phyloP scores from a whole-genome alignment of 805 yeast species.

The Isabelozyma rhagii region DNA sequence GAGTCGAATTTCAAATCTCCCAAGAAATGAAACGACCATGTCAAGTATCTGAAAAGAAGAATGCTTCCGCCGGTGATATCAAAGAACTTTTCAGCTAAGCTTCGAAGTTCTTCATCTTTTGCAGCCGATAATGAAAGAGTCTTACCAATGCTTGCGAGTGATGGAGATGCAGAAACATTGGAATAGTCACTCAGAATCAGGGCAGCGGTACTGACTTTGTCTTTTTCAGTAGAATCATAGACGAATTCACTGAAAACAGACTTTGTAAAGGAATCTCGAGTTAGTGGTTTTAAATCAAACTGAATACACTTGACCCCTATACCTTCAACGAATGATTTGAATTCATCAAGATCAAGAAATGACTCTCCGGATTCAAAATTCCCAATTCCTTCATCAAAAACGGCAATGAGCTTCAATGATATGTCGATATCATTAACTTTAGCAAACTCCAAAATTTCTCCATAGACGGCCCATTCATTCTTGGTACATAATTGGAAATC shows the following conservation, averaged over 20 bases:
- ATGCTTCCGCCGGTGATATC: conserved; percentile 13
- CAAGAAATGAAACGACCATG: conserved; percentile 2
- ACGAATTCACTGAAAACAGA: not conserved
- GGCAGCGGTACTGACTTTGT: not conserved
- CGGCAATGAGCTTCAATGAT: conserved; percentile 7
- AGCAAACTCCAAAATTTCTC: conserved; percentile 22
- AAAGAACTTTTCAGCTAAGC: not conserved
- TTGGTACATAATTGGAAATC: conserved; percentile 44
- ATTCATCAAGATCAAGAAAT: not conserved
- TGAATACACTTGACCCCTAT: not conserved
- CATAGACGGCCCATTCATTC: conserved; percentile 24
- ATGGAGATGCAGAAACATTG: not conserved
- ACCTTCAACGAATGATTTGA: not conserved
- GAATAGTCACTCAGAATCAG: not conserved
- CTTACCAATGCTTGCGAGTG: not conserved
- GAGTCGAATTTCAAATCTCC: conserved; percentile 2
- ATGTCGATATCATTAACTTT: conserved; percentile 7
- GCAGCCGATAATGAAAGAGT: not conserved
- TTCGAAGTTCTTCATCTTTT: not conserved
- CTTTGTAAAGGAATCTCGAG: not conserved
- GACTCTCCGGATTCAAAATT: not conserved
- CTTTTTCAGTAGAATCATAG: not conserved
- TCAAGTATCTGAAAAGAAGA: conserved; percentile 9
- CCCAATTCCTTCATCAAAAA: not conserved
- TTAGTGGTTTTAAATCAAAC: not conserved